Percentiles rank a stretch among this genome's conserved stretches.
These are phyloP conservation scores for Wickerhamomyces chaumierensis DNA, from an alignment of 805 yeast species.

Conservation along the genomic window DNA sequence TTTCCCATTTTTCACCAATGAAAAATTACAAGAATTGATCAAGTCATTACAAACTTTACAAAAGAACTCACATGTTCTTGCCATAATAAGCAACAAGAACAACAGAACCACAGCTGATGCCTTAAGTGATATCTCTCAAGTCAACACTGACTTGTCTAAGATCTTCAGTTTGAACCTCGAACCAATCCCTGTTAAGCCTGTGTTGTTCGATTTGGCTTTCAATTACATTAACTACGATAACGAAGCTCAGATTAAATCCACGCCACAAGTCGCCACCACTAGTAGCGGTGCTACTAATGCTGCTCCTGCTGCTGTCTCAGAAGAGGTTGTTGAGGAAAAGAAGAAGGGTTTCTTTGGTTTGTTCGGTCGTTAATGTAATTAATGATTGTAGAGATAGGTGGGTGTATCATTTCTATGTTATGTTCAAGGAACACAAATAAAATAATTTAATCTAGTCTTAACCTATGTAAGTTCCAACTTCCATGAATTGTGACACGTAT, in stretches of 20 bases:
- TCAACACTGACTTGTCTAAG: slow-evolving; percentile 15
- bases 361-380: slow-evolving; percentile 54
- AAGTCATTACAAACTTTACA: slow-evolving; percentile 12
- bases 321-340: slow-evolving; percentile 22
- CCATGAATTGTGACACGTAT: too few species aligned
- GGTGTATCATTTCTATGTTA: too few species aligned
- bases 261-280: too few species aligned
- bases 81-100: slow-evolving; percentile 30
- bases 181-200: slow-evolving; percentile 76
- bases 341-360: slow-evolving; percentile 66
- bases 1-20: slow-evolving; percentile 26
- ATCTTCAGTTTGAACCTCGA: slow-evolving; percentile 22
- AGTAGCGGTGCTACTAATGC: slow-evolving; percentile 5
- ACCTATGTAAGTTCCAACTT: too few species aligned
- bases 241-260: background rate
- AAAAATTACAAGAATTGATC: slow-evolving; percentile 15
- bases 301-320: slow-evolving; percentile 2
- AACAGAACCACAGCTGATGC: slow-evolving; percentile 14
- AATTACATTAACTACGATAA: slow-evolving; percentile 52
- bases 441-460: too few species aligned
- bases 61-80: slow-evolving; percentile 31
- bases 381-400: background rate
- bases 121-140: slow-evolving; percentile 11
- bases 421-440: too few species aligned
- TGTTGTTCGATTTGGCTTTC: slow-evolving; percentile 81